phyloP scores from a whole-genome alignment of 2,329 filamentous ascomycete species.

The Aspergillus awamori region DNA sequence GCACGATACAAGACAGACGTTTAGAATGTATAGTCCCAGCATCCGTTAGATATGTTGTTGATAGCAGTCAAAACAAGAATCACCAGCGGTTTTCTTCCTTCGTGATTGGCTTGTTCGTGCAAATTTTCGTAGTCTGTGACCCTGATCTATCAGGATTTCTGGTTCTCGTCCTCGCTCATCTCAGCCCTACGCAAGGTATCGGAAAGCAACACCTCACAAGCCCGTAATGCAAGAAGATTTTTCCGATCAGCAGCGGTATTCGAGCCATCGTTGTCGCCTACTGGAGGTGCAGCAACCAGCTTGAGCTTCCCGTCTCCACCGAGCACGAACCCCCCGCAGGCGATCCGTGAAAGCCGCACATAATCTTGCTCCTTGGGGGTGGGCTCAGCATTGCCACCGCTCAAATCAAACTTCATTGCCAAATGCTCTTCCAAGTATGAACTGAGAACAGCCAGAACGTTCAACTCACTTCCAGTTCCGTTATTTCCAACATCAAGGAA shows the following conservation, averaged over 20 bases:
- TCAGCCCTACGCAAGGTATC: slow-evolving; percentile 35
- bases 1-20: neutral
- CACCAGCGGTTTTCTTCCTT: neutral
- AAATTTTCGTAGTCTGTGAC: neutral
- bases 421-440: slow-evolving; percentile 42
- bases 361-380: slow-evolving; percentile 24
- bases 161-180: slow-evolving; percentile 18
- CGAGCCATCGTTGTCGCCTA: slow-evolving; percentile 22
- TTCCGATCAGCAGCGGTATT: slow-evolving; percentile 23
- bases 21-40: slow-evolving; percentile 2
- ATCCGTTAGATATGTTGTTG: slow-evolving; percentile 2
- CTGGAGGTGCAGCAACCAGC: slow-evolving; percentile 31
- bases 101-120: neutral
- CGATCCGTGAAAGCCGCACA: slow-evolving; percentile 41
- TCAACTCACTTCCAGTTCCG: slow-evolving; percentile 11
- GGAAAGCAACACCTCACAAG: slow-evolving; percentile 37
- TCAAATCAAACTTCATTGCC: slow-evolving; percentile 43
- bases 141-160: neutral
- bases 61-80: neutral
- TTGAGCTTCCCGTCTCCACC: slow-evolving; percentile 45
- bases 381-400: slow-evolving; percentile 3
- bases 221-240: slow-evolving; percentile 29
- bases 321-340: slow-evolving; percentile 44
- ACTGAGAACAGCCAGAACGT: slow-evolving; percentile 34
- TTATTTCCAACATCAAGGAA: slow-evolving; percentile 22